These are phyloP conservation scores for Basipetospora sp. DNA, from an alignment of 2,329 filamentous ascomycete species.

Conservation along the genomic window DNA sequence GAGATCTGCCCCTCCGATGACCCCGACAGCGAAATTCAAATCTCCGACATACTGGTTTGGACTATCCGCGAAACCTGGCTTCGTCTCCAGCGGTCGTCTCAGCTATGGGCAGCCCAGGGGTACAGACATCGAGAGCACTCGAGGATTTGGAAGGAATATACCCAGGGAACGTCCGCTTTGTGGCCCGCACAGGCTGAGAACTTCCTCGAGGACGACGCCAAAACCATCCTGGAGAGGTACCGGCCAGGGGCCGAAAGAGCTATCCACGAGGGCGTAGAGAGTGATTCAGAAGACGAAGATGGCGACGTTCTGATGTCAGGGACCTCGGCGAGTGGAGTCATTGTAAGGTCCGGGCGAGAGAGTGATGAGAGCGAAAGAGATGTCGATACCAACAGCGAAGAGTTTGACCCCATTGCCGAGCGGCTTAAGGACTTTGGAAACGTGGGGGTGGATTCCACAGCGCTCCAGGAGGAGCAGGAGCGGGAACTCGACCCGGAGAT, in stretches of 20 bases:
- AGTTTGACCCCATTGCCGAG: background rate
- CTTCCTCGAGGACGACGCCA: constrained; percentile 42
- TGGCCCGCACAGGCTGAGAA: constrained; percentile 17
- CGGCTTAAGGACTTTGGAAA: background rate
- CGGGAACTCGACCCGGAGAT: constrained; percentile 51
- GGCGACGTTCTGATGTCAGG: no score
- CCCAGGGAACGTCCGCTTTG: constrained; percentile 6
- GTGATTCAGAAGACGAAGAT: no score
- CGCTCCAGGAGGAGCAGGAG: constrained; percentile 52
- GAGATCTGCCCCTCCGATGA: constrained; percentile 7
- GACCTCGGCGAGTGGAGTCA: no score
- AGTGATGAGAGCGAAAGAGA: no score
- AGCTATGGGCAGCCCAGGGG: constrained; percentile 49
- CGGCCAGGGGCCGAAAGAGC: constrained; percentile 17
- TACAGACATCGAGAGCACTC: constrained; percentile 30
- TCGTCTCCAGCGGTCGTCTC: constrained; percentile 33
- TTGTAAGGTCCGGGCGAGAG: no score
- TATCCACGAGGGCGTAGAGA: no score
- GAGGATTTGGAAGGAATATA: constrained; percentile 17
- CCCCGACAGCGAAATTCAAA: constrained; percentile 21
- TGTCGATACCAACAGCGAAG: background rate
- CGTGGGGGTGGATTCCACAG: constrained; percentile 12
- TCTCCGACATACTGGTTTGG: constrained; percentile 45
- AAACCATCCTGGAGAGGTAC: constrained; percentile 38
- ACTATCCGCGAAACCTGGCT: constrained; percentile 40